Percentiles rank a stretch among this genome's conserved stretches.
Evolutionary conservation across 2,329 filamentous ascomycete genomes (phyloP).

Genomic region (Phyllosticta paracitricarpa): DNA sequence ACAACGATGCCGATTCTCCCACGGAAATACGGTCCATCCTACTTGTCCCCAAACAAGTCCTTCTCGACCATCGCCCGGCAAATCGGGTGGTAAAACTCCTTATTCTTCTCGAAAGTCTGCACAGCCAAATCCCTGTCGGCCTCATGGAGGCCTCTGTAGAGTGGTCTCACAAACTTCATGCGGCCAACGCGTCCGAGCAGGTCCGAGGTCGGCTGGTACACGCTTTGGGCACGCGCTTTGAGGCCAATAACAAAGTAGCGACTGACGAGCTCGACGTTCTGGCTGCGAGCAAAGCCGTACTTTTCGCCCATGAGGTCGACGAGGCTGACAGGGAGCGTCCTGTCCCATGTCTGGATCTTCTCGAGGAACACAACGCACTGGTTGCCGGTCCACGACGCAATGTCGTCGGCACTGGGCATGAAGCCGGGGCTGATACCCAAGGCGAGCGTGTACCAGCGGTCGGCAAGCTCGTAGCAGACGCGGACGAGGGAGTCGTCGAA

Average conservation of each 20-base stretch:
- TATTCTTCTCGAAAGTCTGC: slow-evolving; percentile 76
- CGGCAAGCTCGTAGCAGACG: slow-evolving; percentile 69
- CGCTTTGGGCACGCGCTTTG: slow-evolving; percentile 57
- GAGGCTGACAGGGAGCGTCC: slow-evolving; percentile 53
- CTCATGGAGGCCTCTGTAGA: slow-evolving; percentile 67
- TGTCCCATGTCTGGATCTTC: slow-evolving; percentile 57
- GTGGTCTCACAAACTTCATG: slow-evolving; percentile 93
- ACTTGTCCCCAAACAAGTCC: slow-evolving; percentile 49
- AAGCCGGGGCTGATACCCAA: slow-evolving; percentile 29
- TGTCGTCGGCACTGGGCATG: slow-evolving; percentile 56
- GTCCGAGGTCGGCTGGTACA: slow-evolving; percentile 61
- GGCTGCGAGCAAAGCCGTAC: slow-evolving; percentile 63
- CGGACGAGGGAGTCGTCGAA: slow-evolving; percentile 87
- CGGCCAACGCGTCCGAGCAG: slow-evolving; percentile 74
- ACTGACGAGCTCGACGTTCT: slow-evolving; percentile 77
- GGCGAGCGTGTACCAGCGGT: slow-evolving; percentile 61
- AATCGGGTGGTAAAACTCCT: slow-evolving; percentile 92
- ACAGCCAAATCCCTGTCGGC: slow-evolving; percentile 66
- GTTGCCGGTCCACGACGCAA: slow-evolving; percentile 68
- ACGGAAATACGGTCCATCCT: background rate
- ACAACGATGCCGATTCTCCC: background rate
- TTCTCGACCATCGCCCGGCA: slow-evolving; percentile 77
- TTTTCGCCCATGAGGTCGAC: slow-evolving; percentile 62
- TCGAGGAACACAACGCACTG: slow-evolving; percentile 90
- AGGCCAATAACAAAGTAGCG: slow-evolving; percentile 75